Base-by-base conservation (phyloP, 1,284 basidiomycete species). In the Grifola frondosa region DNA sequence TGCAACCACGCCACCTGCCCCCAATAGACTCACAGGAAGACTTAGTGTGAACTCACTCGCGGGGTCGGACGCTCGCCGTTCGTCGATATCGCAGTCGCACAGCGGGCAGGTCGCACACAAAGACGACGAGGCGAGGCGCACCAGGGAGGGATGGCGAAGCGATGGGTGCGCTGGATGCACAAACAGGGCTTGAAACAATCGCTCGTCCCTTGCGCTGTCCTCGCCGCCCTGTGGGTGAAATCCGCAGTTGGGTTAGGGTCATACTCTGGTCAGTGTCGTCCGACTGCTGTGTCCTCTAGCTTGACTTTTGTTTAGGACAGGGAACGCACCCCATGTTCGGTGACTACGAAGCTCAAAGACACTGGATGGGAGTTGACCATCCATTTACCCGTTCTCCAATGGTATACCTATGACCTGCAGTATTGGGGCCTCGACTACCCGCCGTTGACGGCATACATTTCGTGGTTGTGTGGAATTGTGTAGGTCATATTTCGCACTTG, bases 351-450 rank as follows among this genome's bases (percentile, higher is more conserved):
- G 93, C 93, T 0, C 93, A 96, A 59, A 74, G 93, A 39, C 92
- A 96, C 65, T 96, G 92, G 93, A 90, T 95, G 81, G n/a, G 91
- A 95, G 56, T 64, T 96, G 31, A 91, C 91, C 1, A 67, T 80
- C 23, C 85, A 92, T 58, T 69, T 92, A 4, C 89, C 90, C 0
- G 58, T 79, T 20, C 71, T 68, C 8, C 66, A 84, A 54, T 96
- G 93, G 93, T 96, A 96, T 65, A 81, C 69, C 2, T 90, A 93
- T 63, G 90, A 95, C 57, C 70, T 91, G 24, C 78, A 78, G 37
- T 95, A 95, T 56, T 97, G 93, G 93, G 91, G 91, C 0, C 74
- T 97, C 39, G 91, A 94, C 64, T 94, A 97, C 66, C 93, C 93
- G 4, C 93, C 93, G 7, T 61, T 97, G 42, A 96, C 94, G 1